Conservation (phyloP, 176 grass and related monocot species). For the Ensete glaucum region DNA sequence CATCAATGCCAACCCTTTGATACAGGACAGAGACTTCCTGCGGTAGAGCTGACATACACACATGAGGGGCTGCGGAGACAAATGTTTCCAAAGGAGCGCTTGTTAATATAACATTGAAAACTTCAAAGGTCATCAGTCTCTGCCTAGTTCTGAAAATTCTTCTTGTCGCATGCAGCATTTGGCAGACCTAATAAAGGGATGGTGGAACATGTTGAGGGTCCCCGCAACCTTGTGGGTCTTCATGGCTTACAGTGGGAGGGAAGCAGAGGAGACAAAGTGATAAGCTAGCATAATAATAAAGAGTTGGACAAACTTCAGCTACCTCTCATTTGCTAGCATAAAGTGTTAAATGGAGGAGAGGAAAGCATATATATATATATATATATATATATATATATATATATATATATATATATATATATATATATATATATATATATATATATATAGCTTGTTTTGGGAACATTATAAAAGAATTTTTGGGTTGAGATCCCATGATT, state of each 20-base stretch:
- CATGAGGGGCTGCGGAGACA: too few relatives aligned
- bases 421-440: too few relatives aligned
- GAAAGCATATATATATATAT: too few relatives aligned
- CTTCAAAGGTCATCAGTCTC: not conserved
- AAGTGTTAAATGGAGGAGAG: too few relatives aligned
- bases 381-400: too few relatives aligned
- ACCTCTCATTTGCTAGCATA: too few relatives aligned
- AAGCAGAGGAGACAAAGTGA: not conserved
- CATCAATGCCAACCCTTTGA: not conserved
- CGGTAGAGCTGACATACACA: not conserved
- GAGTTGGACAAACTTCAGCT: not conserved
- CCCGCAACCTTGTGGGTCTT: not conserved
- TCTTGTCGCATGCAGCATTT: constrained; percentile 24
- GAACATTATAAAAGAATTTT: too few relatives aligned
- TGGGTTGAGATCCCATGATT: too few relatives aligned
- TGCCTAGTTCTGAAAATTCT: constrained; percentile 29
- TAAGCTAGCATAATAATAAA: not conserved
- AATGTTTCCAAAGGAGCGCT: not conserved
- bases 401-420: too few relatives aligned
- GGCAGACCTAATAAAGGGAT: constrained; percentile 12
- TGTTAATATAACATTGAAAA: constrained; percentile 9
- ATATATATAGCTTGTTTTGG: too few relatives aligned
- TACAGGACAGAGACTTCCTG: not conserved
- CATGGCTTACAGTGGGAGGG: not conserved
- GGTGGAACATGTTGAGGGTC: not conserved